Conservation (phyloP, 1,139 yeast species). For the Wickerhamomyces sp. region DNA sequence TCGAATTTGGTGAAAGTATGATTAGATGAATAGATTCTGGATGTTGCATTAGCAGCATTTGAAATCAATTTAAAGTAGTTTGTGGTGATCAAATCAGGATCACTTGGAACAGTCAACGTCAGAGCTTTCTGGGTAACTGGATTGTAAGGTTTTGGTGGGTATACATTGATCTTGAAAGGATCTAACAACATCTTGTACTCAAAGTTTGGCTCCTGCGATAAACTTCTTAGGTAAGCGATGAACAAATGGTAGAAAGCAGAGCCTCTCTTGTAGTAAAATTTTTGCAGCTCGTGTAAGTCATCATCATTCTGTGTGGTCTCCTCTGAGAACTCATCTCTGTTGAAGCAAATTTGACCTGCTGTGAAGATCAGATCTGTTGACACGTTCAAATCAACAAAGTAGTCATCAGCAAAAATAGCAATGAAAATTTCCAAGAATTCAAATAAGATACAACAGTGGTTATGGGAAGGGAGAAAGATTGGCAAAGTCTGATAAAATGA, state of each 20-base stretch:
- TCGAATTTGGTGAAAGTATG: slow-evolving; percentile 29
- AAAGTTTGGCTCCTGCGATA: slow-evolving; percentile 26
- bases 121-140: slow-evolving; percentile 28
- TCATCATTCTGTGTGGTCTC: slow-evolving; percentile 11
- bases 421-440: slow-evolving; percentile 29
- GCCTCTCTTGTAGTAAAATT: slow-evolving; percentile 24
- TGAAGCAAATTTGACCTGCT: slow-evolving; percentile 29
- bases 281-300: slow-evolving; percentile 21
- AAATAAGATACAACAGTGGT: slow-evolving; percentile 28
- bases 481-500: slow-evolving; percentile 29
- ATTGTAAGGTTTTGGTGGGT: slow-evolving; percentile 27
- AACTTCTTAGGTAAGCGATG: slow-evolving; percentile 26
- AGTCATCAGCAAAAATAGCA: slow-evolving; percentile 26
- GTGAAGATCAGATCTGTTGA: slow-evolving; percentile 28
- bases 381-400: slow-evolving; percentile 25
- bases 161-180: slow-evolving; percentile 25
- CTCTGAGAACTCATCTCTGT: slow-evolving; percentile 17
- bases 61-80: slow-evolving; percentile 27
- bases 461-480: slow-evolving; percentile 27
- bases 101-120: slow-evolving; percentile 28
- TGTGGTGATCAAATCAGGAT: slow-evolving; percentile 13
- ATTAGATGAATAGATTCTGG: slow-evolving; percentile 30
- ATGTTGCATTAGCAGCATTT: slow-evolving; percentile 28
- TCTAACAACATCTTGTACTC: slow-evolving; percentile 26
- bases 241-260: slow-evolving; percentile 27